These are phyloP conservation scores for Tetrahymena malaccensis DNA, from an alignment of 73 alveolate species.

Conservation along the genomic window DNA sequence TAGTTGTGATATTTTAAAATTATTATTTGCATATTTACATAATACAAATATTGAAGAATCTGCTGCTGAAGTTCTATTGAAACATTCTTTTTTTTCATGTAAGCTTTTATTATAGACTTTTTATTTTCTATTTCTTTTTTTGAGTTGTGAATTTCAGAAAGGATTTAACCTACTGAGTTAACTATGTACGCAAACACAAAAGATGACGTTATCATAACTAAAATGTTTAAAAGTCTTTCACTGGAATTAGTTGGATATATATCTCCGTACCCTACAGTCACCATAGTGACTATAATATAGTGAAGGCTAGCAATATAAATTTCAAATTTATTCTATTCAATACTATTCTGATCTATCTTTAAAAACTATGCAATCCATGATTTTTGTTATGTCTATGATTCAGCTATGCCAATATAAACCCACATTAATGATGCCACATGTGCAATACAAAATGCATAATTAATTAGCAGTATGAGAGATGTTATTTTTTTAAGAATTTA, in stretches of 20 bases:
- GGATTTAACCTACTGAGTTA: neutral
- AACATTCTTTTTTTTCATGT: neutral
- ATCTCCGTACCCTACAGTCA: neutral
- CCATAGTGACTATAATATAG: neutral
- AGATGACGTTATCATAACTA: neutral
- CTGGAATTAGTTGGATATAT: neutral
- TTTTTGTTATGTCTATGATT: neutral
- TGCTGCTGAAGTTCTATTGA: neutral
- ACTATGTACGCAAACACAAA: neutral
- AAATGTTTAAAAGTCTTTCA: neutral
- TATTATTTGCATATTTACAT: neutral
- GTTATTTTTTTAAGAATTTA: neutral
- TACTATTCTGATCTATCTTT: neutral
- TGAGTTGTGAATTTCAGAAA: neutral
- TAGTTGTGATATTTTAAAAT: neutral
- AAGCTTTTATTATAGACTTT: neutral
- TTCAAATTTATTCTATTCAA: neutral
- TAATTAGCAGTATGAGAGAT: neutral
- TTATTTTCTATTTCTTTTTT: neutral
- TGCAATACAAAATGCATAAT: neutral
- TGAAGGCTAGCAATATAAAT: neutral
- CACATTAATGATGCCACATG: neutral
- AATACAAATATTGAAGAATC: neutral
- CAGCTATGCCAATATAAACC: neutral
- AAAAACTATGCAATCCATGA: neutral